Evolutionary conservation across 192 early-diverging fungal genomes (phyloP).

Genomic region (Coemansia erecta): DNA sequence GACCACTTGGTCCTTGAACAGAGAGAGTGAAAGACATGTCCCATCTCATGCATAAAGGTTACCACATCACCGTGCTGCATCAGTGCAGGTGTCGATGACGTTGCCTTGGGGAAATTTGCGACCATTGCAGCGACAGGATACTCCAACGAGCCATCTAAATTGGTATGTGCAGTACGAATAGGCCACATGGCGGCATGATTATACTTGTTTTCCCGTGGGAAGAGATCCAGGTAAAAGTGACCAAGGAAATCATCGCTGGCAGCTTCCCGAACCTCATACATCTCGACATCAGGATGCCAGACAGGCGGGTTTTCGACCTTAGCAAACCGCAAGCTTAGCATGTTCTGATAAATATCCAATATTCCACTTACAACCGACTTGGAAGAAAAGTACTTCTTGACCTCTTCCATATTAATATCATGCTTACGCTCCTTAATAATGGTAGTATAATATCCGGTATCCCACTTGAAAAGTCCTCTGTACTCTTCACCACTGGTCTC

Average conservation of each 20-base stretch:
- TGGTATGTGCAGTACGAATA: slow-evolving; percentile 58
- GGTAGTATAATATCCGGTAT: background rate
- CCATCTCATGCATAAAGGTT: slow-evolving; percentile 80
- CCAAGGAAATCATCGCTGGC: slow-evolving; percentile 56
- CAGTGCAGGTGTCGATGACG: slow-evolving; percentile 60
- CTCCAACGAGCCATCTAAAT: slow-evolving; percentile 43
- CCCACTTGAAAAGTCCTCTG: background rate
- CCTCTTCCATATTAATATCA: slow-evolving; percentile 14
- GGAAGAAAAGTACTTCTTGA: slow-evolving; percentile 71
- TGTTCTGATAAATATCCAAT: slow-evolving; percentile 63
- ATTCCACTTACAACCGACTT: slow-evolving; percentile 55
- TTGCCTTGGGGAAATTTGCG: slow-evolving; percentile 57
- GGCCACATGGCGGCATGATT: slow-evolving; percentile 68
- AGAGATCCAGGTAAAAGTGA: slow-evolving; percentile 66
- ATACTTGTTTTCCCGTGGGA: slow-evolving; percentile 63
- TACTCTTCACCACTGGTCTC: background rate
- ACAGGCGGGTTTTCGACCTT: slow-evolving; percentile 55
- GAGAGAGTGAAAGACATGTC: slow-evolving; percentile 55
- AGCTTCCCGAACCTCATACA: slow-evolving; percentile 66
- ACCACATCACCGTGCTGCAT: slow-evolving; percentile 73
- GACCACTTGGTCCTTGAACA: slow-evolving; percentile 66
- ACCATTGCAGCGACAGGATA: slow-evolving; percentile 64
- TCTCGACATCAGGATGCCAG: no score
- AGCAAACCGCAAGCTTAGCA: slow-evolving; percentile 61
- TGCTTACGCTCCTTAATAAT: background rate